A percentile compares a stretch with the other conserved stretches of the same genome.
Conservation (phyloP, 805 yeast genomes). For the Zygoascus flipseniorum region DNA sequence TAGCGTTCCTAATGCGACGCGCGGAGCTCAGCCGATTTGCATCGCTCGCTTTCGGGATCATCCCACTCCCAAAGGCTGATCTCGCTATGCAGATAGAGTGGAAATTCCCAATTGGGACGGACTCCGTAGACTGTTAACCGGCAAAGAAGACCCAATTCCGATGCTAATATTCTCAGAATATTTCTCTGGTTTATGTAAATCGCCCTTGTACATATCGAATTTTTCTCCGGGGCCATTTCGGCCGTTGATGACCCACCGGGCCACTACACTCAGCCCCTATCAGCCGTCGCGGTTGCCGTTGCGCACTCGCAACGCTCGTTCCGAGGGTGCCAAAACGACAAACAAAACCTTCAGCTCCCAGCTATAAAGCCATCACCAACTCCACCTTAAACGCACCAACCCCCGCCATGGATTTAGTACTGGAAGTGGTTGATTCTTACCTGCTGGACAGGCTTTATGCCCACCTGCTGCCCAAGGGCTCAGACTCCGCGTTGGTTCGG, state of each 20-base stretch:
- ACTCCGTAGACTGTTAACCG: too few species aligned
- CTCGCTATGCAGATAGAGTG: too few species aligned
- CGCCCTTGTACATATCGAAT: too few species aligned
- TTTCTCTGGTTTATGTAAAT: not conserved
- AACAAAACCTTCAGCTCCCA: not conserved
- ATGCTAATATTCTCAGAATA: not conserved
- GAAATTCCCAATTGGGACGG: too few species aligned
- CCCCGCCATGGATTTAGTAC: constrained; percentile 78
- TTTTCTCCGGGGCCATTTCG: too few species aligned
- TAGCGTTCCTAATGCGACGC: too few species aligned
- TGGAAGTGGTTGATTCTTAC: constrained; percentile 70
- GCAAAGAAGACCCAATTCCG: not conserved
- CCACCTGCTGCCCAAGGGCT: constrained; percentile 42
- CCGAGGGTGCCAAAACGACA: not conserved
- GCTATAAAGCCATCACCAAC: not conserved
- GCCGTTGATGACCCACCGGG: too few species aligned
- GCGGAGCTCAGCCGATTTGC: too few species aligned
- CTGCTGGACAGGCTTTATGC: constrained; percentile 72
- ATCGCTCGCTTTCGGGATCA: too few species aligned
- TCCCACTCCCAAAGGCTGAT: too few species aligned
- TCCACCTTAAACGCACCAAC: not conserved
- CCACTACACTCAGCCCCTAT: too few species aligned
- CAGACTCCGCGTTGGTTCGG: not conserved
- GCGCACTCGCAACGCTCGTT: not conserved
- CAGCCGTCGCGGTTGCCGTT: too few species aligned